Evolutionary conservation across 768 basidiomycete genomes (phyloP), one percentile per base, ranked within the genome.

Genomic region (Terana coerulea): DNA sequence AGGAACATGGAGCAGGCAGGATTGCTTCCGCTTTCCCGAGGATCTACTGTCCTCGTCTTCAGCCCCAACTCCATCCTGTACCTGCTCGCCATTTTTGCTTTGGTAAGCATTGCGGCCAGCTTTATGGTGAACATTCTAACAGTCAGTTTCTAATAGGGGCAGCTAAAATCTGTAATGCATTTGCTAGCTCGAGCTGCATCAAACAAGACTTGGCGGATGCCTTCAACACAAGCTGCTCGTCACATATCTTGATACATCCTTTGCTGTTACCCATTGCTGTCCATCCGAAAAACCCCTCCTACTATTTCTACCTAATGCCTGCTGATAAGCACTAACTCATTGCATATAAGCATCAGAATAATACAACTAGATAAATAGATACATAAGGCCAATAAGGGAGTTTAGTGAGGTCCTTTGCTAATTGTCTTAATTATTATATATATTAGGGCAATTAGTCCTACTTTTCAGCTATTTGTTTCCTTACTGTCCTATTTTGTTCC

Each of bases 121-220:
- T 19, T 35, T 25, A 24, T 24, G 9, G 24, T 6, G 28, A 10
- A 22, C 47, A 17, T 36, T 15, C 30, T 5, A 4, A 12, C 36
- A 4, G 11, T 33, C 29, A 22, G 5, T 9, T 15, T 3, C 47
- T 3, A 25, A 14, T 21, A 51, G 49, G 37, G 25, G 85, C 90
- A 0, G 86, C 84, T 0, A 88, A 86, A 3, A 60, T 88, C 14
- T 67, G 77, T 39, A 76, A 78, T 37, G 87, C 88, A 0, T 78
- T 88, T 11, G 85, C 86, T 10, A 93, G 91, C 61, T 80, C 76
- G 49, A 73, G 74, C 0, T 92, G 88, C 59, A 85, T 80, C 2
- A 64, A 80, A 3, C 61, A 67, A 6, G 92, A 95, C 61, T 75
- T 94, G 0, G 75, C 72, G 0, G 80, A 81, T 64, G 92, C 94